Conservation (phyloP, 2,329 filamentous ascomycete genomes). For the Arthrobotrys megalospora region DNA sequence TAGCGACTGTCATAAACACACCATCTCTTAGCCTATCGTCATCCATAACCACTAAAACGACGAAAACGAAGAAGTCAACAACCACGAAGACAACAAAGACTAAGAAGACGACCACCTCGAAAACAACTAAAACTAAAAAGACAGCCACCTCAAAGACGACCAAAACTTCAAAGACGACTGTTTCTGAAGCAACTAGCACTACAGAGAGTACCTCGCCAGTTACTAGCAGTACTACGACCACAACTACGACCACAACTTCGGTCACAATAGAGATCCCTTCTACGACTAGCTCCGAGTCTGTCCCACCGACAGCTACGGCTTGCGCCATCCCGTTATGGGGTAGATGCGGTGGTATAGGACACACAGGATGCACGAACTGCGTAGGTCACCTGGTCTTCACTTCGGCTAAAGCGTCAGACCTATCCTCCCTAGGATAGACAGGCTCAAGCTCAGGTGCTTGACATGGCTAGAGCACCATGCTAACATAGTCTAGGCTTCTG, state of each 20-base stretch:
- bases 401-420: background rate
- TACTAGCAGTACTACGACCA: slow-evolving; percentile 6
- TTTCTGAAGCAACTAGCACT: background rate
- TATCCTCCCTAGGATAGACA: slow-evolving; percentile 7
- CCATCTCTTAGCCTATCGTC: background rate
- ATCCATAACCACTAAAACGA: background rate
- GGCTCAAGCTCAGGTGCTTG: background rate
- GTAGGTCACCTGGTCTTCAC: slow-evolving; percentile 3
- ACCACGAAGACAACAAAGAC: background rate
- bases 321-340: slow-evolving; percentile 21
- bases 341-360: slow-evolving; percentile 32
- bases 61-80: background rate
- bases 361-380: slow-evolving; percentile 31
- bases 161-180: slow-evolving; percentile 21
- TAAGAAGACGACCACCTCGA: background rate
- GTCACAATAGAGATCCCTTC: slow-evolving; percentile 3
- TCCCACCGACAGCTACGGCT: slow-evolving; percentile 2
- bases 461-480: background rate
- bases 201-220: background rate
- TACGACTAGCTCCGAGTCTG: slow-evolving; percentile 4
- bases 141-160: slow-evolving; percentile 6
- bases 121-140: background rate
- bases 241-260: slow-evolving; percentile 15
- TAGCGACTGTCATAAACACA: slow-evolving; percentile 13
- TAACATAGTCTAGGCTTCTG: slow-evolving; percentile 3